These are phyloP conservation scores for Hericium erinaceus DNA, from an alignment of 768 basidiomycete genomes.

Conservation along the genomic window DNA sequence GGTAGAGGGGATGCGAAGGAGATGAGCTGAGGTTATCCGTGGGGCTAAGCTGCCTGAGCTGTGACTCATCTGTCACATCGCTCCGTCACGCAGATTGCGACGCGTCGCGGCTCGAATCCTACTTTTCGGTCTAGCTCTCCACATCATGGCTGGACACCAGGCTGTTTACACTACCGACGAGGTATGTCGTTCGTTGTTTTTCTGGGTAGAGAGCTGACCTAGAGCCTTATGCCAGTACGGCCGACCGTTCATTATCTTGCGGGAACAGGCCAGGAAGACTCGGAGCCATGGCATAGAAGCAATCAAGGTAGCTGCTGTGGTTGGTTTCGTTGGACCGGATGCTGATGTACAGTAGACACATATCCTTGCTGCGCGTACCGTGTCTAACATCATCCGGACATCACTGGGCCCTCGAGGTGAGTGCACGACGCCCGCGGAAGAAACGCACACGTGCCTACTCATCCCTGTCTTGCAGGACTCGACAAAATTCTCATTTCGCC, in stretches of 20 bases:
- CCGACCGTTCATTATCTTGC: slow-evolving; percentile 93
- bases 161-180: slow-evolving; percentile 85
- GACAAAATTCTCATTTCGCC: slow-evolving; percentile 93
- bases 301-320: slow-evolving; percentile 64
- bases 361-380: slow-evolving; percentile 90
- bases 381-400: slow-evolving; percentile 90
- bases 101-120: background rate
- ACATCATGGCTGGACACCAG: slow-evolving; percentile 35
- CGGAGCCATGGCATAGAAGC: slow-evolving; percentile 88
- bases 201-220: slow-evolving; percentile 2
- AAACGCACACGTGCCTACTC: background rate
- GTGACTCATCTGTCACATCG: slow-evolving; percentile 9
- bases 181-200: slow-evolving; percentile 28
- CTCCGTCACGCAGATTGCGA: background rate
- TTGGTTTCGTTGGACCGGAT: background rate
- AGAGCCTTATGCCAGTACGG: slow-evolving; percentile 54
- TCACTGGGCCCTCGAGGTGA: slow-evolving; percentile 90
- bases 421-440: slow-evolving; percentile 8
- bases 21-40: background rate
- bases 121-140: background rate
- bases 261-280: slow-evolving; percentile 89
- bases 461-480: slow-evolving; percentile 46
- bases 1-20: background rate
- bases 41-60: no score
- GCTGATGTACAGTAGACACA: slow-evolving; percentile 50